Conservation (phyloP, 2,329 filamentous ascomycete genomes). For the Akanthomyces lecanii region DNA sequence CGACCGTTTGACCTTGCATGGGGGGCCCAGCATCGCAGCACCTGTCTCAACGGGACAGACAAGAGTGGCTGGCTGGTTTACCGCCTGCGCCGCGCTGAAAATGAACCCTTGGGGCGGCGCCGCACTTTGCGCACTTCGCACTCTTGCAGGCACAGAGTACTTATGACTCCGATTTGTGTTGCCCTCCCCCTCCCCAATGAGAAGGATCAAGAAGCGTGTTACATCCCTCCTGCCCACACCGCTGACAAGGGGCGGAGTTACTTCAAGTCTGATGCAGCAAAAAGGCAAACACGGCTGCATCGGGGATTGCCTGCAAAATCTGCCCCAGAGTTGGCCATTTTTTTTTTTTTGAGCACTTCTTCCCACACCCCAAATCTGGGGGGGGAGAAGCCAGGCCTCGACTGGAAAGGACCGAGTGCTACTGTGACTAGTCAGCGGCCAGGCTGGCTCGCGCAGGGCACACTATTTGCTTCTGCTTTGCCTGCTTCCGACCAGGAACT, state of each 20-base stretch:
- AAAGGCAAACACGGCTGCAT: background rate
- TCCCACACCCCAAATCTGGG: background rate
- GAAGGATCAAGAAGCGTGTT: too few species aligned
- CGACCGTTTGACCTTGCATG: background rate
- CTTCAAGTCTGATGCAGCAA: background rate
- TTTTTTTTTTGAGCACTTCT: background rate
- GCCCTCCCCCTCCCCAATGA: background rate
- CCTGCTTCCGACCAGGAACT: background rate
- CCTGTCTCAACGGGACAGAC: too few species aligned
- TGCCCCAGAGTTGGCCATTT: background rate
- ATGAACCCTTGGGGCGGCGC: background rate
- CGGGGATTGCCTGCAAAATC: slow-evolving; percentile 6
- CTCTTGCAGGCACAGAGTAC: background rate
- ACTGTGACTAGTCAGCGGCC: background rate
- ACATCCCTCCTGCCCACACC: background rate
- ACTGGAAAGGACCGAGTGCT: slow-evolving; percentile 5
- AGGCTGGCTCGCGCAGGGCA: background rate
- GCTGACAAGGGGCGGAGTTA: background rate
- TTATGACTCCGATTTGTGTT: too few species aligned
- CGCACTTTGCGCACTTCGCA: background rate
- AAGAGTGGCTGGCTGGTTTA: background rate
- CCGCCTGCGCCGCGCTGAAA: background rate
- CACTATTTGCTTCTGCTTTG: background rate
- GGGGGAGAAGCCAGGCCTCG: background rate
- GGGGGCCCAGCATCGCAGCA: background rate